Conservation (phyloP, 768 basidiomycete genomes). For the Boletus speciosus region DNA sequence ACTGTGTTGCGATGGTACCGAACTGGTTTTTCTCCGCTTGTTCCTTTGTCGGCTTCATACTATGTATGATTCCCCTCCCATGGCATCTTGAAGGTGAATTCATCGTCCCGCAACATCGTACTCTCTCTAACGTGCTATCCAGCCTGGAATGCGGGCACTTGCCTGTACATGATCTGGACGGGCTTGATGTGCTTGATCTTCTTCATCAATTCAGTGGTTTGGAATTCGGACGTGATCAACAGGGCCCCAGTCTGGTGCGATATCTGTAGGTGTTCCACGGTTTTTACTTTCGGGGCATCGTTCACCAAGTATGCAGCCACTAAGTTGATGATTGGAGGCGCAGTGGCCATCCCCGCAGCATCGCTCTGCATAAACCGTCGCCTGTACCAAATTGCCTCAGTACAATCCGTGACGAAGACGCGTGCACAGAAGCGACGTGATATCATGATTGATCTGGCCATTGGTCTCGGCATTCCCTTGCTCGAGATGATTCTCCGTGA, state of each 20-base stretch:
- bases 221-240: conserved; percentile 42
- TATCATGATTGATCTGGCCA: conserved; percentile 41
- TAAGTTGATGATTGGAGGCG: conserved; percentile 7
- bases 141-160: conserved; percentile 47
- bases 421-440: conserved; percentile 41
- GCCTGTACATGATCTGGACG: conserved; percentile 45
- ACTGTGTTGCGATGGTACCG: conserved; percentile 31
- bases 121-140: background rate
- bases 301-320: conserved; percentile 17
- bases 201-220: conserved; percentile 54
- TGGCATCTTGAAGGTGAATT: conserved; percentile 50
- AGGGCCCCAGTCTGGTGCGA: conserved; percentile 59
- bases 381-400: conserved; percentile 32
- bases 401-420: conserved; percentile 49
- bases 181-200: conserved; percentile 35
- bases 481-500: conserved; percentile 45
- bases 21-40: conserved; percentile 42
- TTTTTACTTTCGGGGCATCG: background rate
- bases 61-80: conserved; percentile 56
- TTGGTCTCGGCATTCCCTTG: conserved; percentile 47
- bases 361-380: conserved; percentile 38
- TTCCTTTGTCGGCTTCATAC: conserved; percentile 56
- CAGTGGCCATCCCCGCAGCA: conserved; percentile 23
- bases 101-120: background rate
- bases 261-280: conserved; percentile 41